phyloP scores from a whole-genome alignment of 345 rosid species.

The Lumnitzera littorea region DNA sequence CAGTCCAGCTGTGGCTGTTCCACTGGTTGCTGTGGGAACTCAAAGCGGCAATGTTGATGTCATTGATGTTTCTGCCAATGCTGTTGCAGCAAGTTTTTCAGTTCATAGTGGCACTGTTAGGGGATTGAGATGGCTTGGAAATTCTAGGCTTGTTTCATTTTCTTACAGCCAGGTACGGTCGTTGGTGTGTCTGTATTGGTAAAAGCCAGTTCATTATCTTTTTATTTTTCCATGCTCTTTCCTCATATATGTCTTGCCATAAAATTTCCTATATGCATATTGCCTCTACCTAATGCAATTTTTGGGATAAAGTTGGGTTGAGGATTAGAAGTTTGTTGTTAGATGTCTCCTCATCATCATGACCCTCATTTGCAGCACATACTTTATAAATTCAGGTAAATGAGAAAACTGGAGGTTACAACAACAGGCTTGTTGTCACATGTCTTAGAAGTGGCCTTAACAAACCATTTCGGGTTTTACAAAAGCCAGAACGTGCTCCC shows the following conservation, averaged over 20 bases:
- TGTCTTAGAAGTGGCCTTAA: conserved; percentile 96
- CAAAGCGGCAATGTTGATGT: conserved; percentile 83
- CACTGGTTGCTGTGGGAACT: conserved; percentile 97
- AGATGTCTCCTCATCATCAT: too few species aligned
- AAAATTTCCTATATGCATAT: too few species aligned
- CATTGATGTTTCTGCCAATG: conserved; percentile 89
- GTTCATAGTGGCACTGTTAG: conserved; percentile 72
- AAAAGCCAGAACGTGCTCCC: conserved; percentile 95
- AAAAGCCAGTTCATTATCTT: conserved; percentile 2
- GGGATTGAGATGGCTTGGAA: conserved; percentile 97
- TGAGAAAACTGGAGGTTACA: conserved; percentile 92
- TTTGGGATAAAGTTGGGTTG: too few species aligned
- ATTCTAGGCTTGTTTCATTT: conserved; percentile 92
- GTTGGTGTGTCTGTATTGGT: conserved; percentile 2
- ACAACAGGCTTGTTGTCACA: conserved; percentile 77
- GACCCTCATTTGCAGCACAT: too few species aligned
- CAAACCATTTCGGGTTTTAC: conserved; percentile 77
- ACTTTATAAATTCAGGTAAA: conserved; percentile 47
- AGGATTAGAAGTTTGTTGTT: too few species aligned
- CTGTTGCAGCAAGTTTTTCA: conserved; percentile 76
- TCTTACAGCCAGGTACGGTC: conserved; percentile 62
- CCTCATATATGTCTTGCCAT: too few species aligned
- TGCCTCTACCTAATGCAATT: too few species aligned
- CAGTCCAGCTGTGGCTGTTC: conserved; percentile 87
- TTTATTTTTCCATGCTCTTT: not conserved